Percentiles rank a stretch among this genome's conserved stretches.
Conservation (phyloP, 306 rosid species). For the Delonix regia region DNA sequence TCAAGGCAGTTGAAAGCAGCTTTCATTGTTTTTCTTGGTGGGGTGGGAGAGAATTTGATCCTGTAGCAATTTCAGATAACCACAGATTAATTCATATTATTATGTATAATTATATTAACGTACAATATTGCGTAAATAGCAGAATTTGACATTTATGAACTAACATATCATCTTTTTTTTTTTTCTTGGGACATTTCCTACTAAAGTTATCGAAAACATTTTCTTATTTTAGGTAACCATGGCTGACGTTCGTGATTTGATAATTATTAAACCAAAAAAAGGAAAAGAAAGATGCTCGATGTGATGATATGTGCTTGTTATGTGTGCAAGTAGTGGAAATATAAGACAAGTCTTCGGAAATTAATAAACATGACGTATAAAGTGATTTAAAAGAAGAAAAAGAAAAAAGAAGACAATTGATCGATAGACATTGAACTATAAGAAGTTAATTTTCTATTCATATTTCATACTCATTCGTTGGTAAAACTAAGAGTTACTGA, state of each 20-base stretch:
- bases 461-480: too few relatives aligned
- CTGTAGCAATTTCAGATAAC: neutral
- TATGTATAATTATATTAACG: neutral
- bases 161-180: neutral
- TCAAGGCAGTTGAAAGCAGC: neutral
- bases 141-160: neutral
- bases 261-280: neutral
- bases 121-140: neutral
- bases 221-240: neutral
- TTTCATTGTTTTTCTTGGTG: neutral
- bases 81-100: neutral
- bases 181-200: neutral
- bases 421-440: neutral
- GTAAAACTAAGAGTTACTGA: too few relatives aligned
- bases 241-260: neutral
- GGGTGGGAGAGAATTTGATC: neutral
- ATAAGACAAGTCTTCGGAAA: too few relatives aligned
- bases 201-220: neutral
- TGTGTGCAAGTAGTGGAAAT: too few relatives aligned
- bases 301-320: neutral
- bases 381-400: too few relatives aligned
- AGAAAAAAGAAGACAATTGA: neutral
- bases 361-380: too few relatives aligned
- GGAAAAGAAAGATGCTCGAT: neutral
- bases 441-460: too few relatives aligned